Evolutionary conservation across 768 basidiomycete species (phyloP), one percentile per base, ranked within the genome.

Genomic region (Russula sp.): DNA sequence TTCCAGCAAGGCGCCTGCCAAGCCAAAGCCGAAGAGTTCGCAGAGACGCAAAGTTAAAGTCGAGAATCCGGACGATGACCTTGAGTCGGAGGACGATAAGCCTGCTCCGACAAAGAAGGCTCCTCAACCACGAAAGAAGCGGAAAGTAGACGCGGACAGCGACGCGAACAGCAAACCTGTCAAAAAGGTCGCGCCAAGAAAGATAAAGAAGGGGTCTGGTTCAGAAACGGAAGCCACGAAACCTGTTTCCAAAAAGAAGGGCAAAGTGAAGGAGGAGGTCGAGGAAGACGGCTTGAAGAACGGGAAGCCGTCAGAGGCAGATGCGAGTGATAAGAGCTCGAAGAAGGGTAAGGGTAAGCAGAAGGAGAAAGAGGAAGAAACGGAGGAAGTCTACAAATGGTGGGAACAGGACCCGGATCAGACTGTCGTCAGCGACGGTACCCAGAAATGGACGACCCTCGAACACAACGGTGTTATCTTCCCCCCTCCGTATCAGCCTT

Each of bases 401-500:
- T 97, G 94, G 96, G 89, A 94, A 69, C 75, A 79, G 27, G 65
- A 68, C 20, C 61, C 61, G 18, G 67, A 68, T 63, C 77, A 82
- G 68, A 81, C 88, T 66, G 80, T 78, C 35, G 83, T 89, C 62
- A 85, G 84, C 57, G 91, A 94, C 70, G 90, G 84, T 11, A 79
- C 84, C 44, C 78, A 84, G 61, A 97, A 98, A 74, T 99, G 97
- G 97, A 83, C 84, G 65, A 97, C 93, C n/a, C 82, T 99, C 56
- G 88, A 93, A 71, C 97, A 99, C 75, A 85, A 83, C 68, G 97
- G 95, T 55, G 94, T 99, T 44, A 82, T 94, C 66, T 99, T 99
- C 76, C 97, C 97, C 65, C 93, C 93, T 54, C 88, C 94, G 3
- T 99, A 99, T 73, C 87, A 92, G 70, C 82, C 89, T 8, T 77